These are phyloP conservation scores for Theobroma grandiflorum DNA, from an alignment of 441 rosid species.

Conservation along the genomic window DNA sequence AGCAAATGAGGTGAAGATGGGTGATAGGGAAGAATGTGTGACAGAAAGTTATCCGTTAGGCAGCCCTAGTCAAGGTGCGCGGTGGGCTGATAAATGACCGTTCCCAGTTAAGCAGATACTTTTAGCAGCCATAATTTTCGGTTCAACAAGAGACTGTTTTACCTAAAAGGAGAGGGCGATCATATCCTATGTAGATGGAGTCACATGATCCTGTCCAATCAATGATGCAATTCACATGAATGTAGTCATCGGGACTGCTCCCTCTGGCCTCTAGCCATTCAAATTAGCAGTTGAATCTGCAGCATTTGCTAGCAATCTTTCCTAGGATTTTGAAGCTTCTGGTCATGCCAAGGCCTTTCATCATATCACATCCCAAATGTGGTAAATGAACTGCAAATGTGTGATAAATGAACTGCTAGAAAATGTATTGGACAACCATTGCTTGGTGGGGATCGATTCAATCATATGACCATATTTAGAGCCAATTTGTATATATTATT, in stretches of 20 bases:
- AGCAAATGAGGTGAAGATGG: background rate
- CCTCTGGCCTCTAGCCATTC: no score
- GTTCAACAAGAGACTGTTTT: background rate
- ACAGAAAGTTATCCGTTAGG: background rate
- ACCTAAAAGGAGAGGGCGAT: background rate
- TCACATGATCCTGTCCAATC: constrained; percentile 17
- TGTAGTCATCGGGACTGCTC: background rate
- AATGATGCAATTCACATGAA: constrained; percentile 14
- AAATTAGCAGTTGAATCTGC: background rate
- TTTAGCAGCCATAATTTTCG: background rate
- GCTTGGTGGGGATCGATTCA: background rate
- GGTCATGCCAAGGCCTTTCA: background rate
- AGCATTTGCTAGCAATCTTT: background rate
- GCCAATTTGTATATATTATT: background rate
- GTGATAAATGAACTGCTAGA: background rate
- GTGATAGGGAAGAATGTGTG: background rate
- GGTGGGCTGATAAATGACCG: background rate
- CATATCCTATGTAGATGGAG: background rate
- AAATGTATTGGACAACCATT: no score
- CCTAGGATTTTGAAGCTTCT: background rate
- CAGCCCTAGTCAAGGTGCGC: background rate
- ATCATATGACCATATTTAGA: background rate
- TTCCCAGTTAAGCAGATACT: background rate
- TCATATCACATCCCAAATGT: no score
- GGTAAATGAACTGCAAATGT: background rate